Evolutionary conservation across 176 grass and related monocot genomes (phyloP).

Genomic region (Oryza officinalis): DNA sequence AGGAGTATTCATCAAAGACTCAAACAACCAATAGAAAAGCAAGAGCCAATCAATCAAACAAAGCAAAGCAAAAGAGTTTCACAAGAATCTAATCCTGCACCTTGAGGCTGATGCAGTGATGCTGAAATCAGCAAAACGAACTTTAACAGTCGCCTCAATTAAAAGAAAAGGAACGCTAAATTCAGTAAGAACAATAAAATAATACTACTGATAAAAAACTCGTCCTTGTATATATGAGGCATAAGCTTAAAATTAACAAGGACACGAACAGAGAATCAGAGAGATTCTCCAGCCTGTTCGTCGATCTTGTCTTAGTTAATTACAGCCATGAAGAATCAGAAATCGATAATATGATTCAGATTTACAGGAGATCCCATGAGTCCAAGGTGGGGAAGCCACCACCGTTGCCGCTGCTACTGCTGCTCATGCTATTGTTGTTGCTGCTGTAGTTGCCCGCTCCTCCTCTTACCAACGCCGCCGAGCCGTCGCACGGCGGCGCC

Average conservation of each 20-base stretch:
- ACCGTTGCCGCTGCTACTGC: neutral
- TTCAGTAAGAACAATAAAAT: neutral
- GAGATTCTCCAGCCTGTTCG: neutral
- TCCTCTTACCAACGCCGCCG: neutral
- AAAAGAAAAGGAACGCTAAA: neutral
- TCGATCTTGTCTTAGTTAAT: neutral
- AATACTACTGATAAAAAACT: neutral
- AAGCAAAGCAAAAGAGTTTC: neutral
- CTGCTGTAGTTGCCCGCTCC: neutral
- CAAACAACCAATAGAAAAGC: no score
- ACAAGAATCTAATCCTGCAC: neutral
- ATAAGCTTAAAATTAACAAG: neutral
- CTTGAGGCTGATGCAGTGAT: neutral
- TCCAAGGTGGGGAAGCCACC: conserved; percentile 49
- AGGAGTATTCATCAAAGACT: no score
- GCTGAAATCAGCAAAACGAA: neutral
- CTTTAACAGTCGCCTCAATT: neutral
- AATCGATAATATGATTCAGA: neutral
- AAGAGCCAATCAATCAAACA: neutral
- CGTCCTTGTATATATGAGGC: neutral
- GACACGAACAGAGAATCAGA: neutral
- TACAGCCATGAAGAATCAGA: neutral
- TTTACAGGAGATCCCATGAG: conserved; percentile 37
- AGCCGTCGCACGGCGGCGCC: neutral
- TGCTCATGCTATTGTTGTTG: neutral